A percentile compares a stretch with the other conserved stretches of the same genome.
These are phyloP conservation scores for Entomortierella beljakovae DNA, from an alignment of 192 early-diverging fungal species.

Conservation along the genomic window DNA sequence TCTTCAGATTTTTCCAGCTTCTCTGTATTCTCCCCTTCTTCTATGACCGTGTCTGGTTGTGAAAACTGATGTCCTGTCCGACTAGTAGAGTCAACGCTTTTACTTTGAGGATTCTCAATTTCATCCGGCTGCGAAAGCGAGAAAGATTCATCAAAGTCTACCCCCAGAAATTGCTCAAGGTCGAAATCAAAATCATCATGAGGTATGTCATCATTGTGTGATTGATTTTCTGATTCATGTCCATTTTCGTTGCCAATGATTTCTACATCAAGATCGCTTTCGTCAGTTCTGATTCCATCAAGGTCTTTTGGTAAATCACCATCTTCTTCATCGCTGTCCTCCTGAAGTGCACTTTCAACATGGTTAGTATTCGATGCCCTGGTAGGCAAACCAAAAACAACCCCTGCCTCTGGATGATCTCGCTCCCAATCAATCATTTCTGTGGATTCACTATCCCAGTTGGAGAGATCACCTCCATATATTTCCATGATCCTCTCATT, in stretches of 20 bases:
- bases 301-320: background rate
- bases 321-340: constrained; percentile 8
- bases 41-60: background rate
- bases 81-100: background rate
- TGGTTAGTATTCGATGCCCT: background rate
- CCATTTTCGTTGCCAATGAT: background rate
- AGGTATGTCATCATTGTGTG: no score
- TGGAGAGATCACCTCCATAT: constrained; percentile 49
- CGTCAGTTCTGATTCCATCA: constrained; percentile 16
- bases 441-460: constrained; percentile 39
- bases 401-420: constrained; percentile 58
- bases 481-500: constrained; percentile 63
- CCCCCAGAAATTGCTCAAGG: constrained; percentile 15
- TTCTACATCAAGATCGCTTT: background rate
- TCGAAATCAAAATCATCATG: constrained; percentile 36
- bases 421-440: constrained; percentile 46
- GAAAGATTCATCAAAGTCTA: constrained; percentile 14
- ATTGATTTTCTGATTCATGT: no score
- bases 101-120: background rate
- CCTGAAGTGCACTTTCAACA: background rate
- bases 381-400: constrained; percentile 57
- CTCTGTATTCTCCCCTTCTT: no score
- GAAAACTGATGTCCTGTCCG: background rate
- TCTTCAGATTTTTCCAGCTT: constrained; percentile 24
- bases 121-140: constrained; percentile 1